Conservation (phyloP, 192 early-diverging fungal genomes). For the Phlyctochytrium planicorne region DNA sequence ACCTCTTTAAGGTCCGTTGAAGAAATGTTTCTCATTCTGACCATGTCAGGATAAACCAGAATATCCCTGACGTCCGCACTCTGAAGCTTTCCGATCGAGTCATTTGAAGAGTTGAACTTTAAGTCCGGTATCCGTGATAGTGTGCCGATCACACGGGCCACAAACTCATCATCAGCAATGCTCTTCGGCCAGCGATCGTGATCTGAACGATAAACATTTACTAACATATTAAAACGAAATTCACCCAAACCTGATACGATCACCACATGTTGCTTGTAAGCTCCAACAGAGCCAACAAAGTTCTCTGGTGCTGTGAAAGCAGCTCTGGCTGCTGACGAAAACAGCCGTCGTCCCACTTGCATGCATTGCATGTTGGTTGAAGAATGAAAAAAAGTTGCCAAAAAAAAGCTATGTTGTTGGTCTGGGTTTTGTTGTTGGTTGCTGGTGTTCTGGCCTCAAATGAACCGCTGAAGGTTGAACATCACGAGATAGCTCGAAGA, state of each 20-base stretch:
- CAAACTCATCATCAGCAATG: neutral
- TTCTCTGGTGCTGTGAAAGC: neutral
- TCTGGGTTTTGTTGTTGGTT: too few relatives aligned
- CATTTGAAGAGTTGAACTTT: neutral
- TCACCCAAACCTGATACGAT: neutral
- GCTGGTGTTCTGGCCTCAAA: conserved; percentile 1
- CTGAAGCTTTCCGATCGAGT: neutral
- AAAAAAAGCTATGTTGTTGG: too few relatives aligned
- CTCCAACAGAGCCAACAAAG: neutral
- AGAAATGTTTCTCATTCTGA: neutral
- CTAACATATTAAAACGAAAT: neutral
- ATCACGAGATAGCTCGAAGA: conserved; percentile 21
- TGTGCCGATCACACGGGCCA: neutral
- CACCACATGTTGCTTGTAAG: neutral
- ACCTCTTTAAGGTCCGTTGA: neutral
- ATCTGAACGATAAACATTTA: too few relatives aligned
- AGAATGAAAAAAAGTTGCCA: too few relatives aligned
- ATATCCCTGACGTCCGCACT: neutral
- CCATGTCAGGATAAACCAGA: conserved; percentile 1
- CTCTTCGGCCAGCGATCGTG: neutral
- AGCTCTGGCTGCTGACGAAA: too few relatives aligned
- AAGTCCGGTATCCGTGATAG: neutral
- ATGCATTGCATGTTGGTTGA: too few relatives aligned
- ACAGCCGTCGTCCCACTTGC: neutral
- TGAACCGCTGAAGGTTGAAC: too few relatives aligned